These are phyloP conservation scores for Hawksworthiomyces lignivorus DNA, from an alignment of 2,329 filamentous ascomycete genomes.

Conservation along the genomic window DNA sequence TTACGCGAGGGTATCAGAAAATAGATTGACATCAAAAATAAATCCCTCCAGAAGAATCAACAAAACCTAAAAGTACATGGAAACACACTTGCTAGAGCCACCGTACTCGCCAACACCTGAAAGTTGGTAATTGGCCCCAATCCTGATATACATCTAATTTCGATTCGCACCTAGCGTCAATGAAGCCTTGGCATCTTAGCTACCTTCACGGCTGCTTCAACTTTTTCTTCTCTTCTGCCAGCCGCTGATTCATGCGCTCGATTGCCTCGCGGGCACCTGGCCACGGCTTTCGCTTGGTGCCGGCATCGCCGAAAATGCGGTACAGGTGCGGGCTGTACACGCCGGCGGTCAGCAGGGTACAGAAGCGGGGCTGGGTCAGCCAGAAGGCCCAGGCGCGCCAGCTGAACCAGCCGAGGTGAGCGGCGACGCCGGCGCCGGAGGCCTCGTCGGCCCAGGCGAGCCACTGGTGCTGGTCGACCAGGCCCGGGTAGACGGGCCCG, in stretches of 20 bases:
- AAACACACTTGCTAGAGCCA: no score
- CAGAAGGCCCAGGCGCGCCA: constrained; percentile 33
- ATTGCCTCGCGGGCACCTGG: constrained; percentile 29
- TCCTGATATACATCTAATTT: no score
- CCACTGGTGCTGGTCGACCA: constrained; percentile 27
- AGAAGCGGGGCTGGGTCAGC: constrained; percentile 30
- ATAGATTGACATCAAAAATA: no score
- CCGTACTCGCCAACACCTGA: no score
- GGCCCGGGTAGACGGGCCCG: constrained; percentile 7
- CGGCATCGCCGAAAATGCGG: constrained; percentile 34
- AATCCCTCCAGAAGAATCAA: no score
- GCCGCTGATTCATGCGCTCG: constrained; percentile 21
- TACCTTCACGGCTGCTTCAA: no score
- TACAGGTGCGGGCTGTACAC: constrained; percentile 33
- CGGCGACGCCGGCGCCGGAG: constrained; percentile 31
- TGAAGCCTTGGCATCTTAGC: no score
- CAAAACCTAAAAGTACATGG: no score
- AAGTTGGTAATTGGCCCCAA: no score
- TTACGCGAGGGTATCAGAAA: no score
- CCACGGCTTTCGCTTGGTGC: constrained; percentile 32
- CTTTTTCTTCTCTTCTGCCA: not conserved
- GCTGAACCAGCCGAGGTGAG: constrained; percentile 32
- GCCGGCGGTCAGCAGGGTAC: constrained; percentile 29
- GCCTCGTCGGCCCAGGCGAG: constrained; percentile 32
- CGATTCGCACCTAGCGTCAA: no score